Evolutionary conservation across 805 yeast species (phyloP), one percentile per base, ranked within the genome.

Genomic region (Nakazawaea siamensis): DNA sequence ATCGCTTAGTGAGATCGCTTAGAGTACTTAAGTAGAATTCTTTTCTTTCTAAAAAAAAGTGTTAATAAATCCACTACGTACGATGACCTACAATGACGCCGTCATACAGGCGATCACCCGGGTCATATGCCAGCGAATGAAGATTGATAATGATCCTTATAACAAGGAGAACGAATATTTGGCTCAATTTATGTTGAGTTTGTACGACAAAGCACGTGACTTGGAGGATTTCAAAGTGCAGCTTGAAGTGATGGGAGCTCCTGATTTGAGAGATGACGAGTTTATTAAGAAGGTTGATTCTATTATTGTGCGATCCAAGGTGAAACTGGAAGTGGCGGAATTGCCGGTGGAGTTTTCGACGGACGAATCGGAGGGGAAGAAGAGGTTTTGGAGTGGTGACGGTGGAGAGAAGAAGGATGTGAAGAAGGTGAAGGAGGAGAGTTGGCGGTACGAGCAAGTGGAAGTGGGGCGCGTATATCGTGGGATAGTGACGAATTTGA

Each of bases 401-500:
- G 23, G 23, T 8, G 23, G 10, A 20, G 23, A 20, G 23, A 20
- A 20, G 23, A 20, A 20, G 10, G 23, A 8, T 7, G 10, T 8
- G 7, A 20, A 20, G 10, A 30, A 20, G 13, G 20, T 16, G 15
- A 4, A 4, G 11, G 8, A 23, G 19, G n/a, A 40, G 43, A 8
- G 12, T 13, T 28, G 31, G 24, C 41, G 50, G 27, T 62, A 54
- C 37, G 47, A 47, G 3, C 49, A 48, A 3, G 62, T 74, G 0
- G 43, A 51, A 4, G 39, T 64, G 1, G 76, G 73, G 13, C 53
- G 64, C 17, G 58, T 83, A 0, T 77, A 80, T 45, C 54, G 54
- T 19, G 97, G 94, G 0, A 55, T 43, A 18, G 80, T 90, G 3
- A 64, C 63, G 31, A 73, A 70, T 29, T 46, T 83, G 1, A 74